Evolutionary conservation across 1,139 yeast genomes (phyloP).

Genomic region (Hyphopichia burtonii): DNA sequence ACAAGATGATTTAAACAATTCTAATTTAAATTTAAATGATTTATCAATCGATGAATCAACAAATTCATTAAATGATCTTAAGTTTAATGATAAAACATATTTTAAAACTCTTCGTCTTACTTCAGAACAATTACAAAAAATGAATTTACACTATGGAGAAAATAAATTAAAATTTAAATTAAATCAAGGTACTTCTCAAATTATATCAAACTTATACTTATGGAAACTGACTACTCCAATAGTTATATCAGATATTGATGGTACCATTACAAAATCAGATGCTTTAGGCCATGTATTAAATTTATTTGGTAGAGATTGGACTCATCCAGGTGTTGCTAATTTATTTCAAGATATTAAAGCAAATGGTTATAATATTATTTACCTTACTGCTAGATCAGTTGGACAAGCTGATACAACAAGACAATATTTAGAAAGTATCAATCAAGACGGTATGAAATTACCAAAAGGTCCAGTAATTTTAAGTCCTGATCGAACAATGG

Average conservation of each 20-base stretch:
- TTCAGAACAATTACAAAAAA: conserved; percentile 77
- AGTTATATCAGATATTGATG: conserved; percentile 96
- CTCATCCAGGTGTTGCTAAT: conserved; percentile 93
- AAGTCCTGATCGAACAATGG: conserved; percentile 96
- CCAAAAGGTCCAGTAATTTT: conserved; percentile 94
- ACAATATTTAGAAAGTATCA: conserved; percentile 74
- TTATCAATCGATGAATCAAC: neutral
- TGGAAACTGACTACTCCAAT: conserved; percentile 89
- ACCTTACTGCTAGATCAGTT: conserved; percentile 90
- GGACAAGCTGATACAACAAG: conserved; percentile 96
- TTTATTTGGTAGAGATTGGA: conserved; percentile 96
- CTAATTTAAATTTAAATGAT: neutral
- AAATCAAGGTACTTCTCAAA: conserved; percentile 76
- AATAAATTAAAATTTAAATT: conserved; percentile 79
- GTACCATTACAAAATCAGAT: conserved; percentile 96
- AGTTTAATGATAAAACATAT: conserved; percentile 41
- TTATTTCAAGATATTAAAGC: conserved; percentile 78
- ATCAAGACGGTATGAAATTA: conserved; percentile 63
- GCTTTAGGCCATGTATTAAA: conserved; percentile 96
- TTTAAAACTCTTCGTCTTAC: conserved; percentile 90
- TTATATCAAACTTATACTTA: conserved; percentile 70
- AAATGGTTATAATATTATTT: conserved; percentile 92
- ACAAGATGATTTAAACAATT: conserved; percentile 8
- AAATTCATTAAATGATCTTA: conserved; percentile 6
- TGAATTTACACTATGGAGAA: conserved; percentile 75